Conservation (phyloP, 2,329 filamentous ascomycete species). For the Geosmithia flava region DNA sequence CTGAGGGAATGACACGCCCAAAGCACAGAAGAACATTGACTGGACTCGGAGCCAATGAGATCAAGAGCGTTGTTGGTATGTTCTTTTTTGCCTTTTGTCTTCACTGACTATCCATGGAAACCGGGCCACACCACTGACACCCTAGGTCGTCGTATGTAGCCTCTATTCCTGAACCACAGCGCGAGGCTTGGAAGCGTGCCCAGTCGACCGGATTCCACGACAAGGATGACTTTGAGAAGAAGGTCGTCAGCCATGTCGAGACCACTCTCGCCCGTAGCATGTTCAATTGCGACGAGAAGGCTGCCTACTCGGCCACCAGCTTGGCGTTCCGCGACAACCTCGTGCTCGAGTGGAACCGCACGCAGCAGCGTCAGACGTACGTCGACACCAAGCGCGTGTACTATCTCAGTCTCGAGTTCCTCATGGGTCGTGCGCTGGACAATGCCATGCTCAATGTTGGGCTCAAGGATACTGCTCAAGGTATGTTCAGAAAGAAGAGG, state of each 20-base stretch:
- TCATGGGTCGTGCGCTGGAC: slow-evolving; percentile 93
- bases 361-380: slow-evolving; percentile 90
- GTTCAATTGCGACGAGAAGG: slow-evolving; percentile 95
- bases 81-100: neutral
- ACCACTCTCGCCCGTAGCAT: slow-evolving; percentile 90
- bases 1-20: slow-evolving; percentile 71
- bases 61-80: slow-evolving; percentile 83
- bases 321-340: slow-evolving; percentile 87
- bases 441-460: slow-evolving; percentile 98
- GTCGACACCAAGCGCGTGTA: slow-evolving; percentile 88
- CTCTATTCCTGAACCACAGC: slow-evolving; percentile 77
- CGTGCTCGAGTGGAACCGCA: slow-evolving; percentile 95
- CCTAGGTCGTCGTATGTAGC: slow-evolving; percentile 25
- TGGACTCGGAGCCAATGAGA: slow-evolving; percentile 80
- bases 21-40: slow-evolving; percentile 98
- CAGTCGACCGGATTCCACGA: slow-evolving; percentile 57
- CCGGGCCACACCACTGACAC: neutral
- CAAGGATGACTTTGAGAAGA: slow-evolving; percentile 75
- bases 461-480: slow-evolving; percentile 70
- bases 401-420: slow-evolving; percentile 92
- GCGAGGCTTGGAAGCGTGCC: slow-evolving; percentile 62
- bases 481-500: slow-evolving; percentile 32
- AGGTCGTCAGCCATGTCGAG: slow-evolving; percentile 89
- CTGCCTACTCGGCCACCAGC: slow-evolving; percentile 82
- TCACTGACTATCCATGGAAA: neutral